These are phyloP conservation scores for Aechmea fasciata DNA, from an alignment of 176 grass and related monocot species.

Conservation along the genomic window DNA sequence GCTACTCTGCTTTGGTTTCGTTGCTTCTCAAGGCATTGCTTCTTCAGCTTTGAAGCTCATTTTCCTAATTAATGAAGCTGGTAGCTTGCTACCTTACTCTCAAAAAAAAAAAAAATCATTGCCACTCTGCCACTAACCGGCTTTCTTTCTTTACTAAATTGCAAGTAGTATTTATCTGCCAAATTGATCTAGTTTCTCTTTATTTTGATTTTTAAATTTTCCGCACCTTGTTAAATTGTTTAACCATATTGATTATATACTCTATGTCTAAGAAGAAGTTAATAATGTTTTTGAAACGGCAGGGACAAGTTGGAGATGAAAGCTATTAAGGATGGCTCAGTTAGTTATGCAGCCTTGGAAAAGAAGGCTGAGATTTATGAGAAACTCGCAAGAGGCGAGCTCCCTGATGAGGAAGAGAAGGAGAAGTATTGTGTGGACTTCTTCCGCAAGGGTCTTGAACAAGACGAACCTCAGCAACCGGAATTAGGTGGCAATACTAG, in stretches of 20 bases:
- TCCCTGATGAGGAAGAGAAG: conserved; percentile 83
- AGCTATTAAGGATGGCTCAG: conserved; percentile 69
- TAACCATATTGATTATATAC: background rate
- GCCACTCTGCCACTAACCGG: too few species aligned
- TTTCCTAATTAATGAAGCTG: too few species aligned
- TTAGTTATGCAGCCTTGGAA: conserved; percentile 72
- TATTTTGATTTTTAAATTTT: background rate
- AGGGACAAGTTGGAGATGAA: conserved; percentile 97
- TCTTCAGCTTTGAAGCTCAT: too few species aligned
- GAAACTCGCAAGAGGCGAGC: conserved; percentile 60
- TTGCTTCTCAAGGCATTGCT: too few species aligned
- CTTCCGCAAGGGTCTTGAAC: conserved; percentile 66
- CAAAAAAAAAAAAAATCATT: too few species aligned
- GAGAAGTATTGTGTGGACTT: conserved; percentile 99
- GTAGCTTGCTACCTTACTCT: too few species aligned
- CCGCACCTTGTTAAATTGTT: background rate
- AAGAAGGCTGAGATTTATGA: conserved; percentile 86
- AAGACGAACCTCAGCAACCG: conserved; percentile 32
- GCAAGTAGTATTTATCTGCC: too few species aligned
- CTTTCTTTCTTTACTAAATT: too few species aligned
- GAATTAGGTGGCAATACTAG: conserved; percentile 19
- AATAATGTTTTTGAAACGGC: conserved; percentile 4
- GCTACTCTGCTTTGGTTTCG: too few species aligned
- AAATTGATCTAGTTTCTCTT: background rate
- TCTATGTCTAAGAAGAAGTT: background rate